These are phyloP conservation scores for Penstemon davidsonii DNA, from an alignment of 257 asterid genomes.

Conservation along the genomic window DNA sequence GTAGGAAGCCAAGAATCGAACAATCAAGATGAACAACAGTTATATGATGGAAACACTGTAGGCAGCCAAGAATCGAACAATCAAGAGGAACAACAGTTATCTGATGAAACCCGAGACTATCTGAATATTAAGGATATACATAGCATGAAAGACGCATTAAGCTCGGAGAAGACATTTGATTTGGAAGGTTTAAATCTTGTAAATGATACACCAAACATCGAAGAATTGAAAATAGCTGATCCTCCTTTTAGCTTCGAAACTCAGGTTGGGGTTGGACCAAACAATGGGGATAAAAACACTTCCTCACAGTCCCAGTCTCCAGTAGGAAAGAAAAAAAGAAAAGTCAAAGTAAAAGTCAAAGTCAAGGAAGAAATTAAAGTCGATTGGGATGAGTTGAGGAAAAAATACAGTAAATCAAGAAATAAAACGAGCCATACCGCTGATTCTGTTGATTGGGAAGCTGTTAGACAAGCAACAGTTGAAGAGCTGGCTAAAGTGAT, in stretches of 20 bases:
- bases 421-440: background rate
- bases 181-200: background rate
- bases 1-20: constrained; percentile 9
- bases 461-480: constrained; percentile 43
- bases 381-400: constrained; percentile 55
- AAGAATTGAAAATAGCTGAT: background rate
- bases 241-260: background rate
- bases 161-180: no score
- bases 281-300: background rate
- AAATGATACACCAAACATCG: constrained; percentile 2
- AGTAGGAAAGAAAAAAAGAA: constrained; percentile 14
- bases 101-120: no score
- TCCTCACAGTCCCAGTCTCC: constrained; percentile 5
- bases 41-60: background rate
- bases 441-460: constrained; percentile 65
- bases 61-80: background rate
- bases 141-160: no score
- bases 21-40: background rate
- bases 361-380: constrained; percentile 11
- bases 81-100: background rate
- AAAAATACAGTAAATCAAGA: constrained; percentile 12
- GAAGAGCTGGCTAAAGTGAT: constrained; percentile 38
- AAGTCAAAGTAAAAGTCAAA: background rate
- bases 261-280: background rate
- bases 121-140: no score